These are phyloP conservation scores for Cucurbita maxima DNA, from an alignment of 306 rosid genomes.

Conservation along the genomic window DNA sequence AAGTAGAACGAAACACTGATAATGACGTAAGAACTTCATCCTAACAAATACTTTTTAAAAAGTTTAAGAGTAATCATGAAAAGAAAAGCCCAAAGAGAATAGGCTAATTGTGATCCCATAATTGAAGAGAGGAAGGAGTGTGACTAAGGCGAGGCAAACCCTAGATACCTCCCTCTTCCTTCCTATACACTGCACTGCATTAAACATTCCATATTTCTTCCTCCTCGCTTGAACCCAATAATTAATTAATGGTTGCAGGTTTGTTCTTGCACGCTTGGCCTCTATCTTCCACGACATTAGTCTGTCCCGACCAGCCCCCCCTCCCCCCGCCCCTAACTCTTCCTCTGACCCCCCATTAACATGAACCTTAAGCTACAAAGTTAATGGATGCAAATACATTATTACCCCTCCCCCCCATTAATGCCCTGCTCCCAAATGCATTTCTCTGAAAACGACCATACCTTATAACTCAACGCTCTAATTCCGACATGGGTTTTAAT, in stretches of 20 bases:
- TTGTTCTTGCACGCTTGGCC: conserved; percentile 8
- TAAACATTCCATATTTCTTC: not conserved
- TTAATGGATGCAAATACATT: not conserved
- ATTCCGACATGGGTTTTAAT: not conserved
- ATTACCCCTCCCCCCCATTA: too few species aligned
- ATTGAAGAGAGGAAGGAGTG: too few species aligned
- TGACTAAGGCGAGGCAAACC: not conserved
- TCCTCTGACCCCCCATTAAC: not conserved
- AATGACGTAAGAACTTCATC: too few species aligned
- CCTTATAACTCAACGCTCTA: not conserved
- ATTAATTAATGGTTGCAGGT: not conserved
- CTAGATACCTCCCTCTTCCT: not conserved
- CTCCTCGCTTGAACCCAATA: not conserved
- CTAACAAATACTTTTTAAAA: too few species aligned
- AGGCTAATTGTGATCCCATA: too few species aligned
- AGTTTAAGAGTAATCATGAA: too few species aligned
- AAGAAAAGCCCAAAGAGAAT: too few species aligned
- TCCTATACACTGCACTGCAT: not conserved
- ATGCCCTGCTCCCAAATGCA: not conserved
- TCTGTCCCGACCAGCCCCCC: not conserved
- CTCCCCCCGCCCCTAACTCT: not conserved
- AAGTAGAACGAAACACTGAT: too few species aligned
- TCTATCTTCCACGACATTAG: conserved; percentile 6
- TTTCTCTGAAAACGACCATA: not conserved
- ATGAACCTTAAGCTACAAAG: not conserved